Conservation (phyloP, 2,329 filamentous ascomycete genomes). For the Clarireedia paspali region DNA sequence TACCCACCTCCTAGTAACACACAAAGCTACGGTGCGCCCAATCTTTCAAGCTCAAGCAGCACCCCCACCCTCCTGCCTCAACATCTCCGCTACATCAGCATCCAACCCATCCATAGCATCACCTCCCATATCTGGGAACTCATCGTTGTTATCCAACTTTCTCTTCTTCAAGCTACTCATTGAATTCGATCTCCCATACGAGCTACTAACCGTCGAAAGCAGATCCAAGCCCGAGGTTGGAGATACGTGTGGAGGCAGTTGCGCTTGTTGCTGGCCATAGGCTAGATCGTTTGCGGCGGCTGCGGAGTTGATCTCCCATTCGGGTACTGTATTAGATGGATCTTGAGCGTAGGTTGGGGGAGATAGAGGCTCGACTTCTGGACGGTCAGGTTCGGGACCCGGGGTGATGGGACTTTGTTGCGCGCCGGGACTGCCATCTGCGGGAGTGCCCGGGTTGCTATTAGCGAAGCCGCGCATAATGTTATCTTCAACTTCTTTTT, state of each 20-base stretch:
- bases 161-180: slow-evolving; percentile 35
- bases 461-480: slow-evolving; percentile 79
- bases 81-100: slow-evolving; percentile 51
- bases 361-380: slow-evolving; percentile 79
- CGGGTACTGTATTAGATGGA: slow-evolving; percentile 25
- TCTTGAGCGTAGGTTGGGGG: slow-evolving; percentile 58
- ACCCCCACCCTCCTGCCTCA: slow-evolving; percentile 31
- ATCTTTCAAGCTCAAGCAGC: not conserved
- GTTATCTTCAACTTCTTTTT: slow-evolving; percentile 79
- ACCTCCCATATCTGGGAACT: slow-evolving; percentile 40
- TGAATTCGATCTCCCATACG: slow-evolving; percentile 24
- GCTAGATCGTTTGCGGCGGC: slow-evolving; percentile 11
- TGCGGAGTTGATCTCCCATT: slow-evolving; percentile 32
- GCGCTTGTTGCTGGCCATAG: not conserved
- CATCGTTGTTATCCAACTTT: slow-evolving; percentile 39
- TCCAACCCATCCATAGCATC: slow-evolving; percentile 50
- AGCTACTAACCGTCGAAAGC: slow-evolving; percentile 31
- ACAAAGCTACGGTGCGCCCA: no score
- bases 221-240: slow-evolving; percentile 31
- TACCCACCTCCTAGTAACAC: no score
- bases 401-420: slow-evolving; percentile 35
- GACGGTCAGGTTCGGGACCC: slow-evolving; percentile 57
- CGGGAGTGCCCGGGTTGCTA: slow-evolving; percentile 41
- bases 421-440: slow-evolving; percentile 32
- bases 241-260: slow-evolving; percentile 14